A percentile compares a stretch with the other conserved stretches of the same genome.
phyloP scores from a whole-genome alignment of 345 rosid species.

The Balakata baccata region DNA sequence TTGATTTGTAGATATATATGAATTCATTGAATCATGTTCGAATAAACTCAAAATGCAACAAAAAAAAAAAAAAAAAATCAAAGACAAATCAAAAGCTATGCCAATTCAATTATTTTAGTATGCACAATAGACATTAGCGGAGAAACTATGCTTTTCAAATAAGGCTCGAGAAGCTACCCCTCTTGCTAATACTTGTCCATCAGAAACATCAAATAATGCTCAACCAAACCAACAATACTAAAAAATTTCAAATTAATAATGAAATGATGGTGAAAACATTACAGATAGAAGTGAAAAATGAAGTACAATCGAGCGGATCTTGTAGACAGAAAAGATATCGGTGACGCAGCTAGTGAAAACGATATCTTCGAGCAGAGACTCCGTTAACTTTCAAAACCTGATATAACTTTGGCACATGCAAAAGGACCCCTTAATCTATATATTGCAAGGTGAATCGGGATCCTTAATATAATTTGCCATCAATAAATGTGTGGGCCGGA shows the following conservation, averaged over 20 bases:
- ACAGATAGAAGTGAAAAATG: slow-evolving; percentile 5
- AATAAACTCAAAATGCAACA: too few species aligned
- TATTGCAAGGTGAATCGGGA: too few species aligned
- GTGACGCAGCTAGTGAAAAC: slow-evolving; percentile 58
- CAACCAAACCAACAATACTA: neutral
- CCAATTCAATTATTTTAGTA: slow-evolving; percentile 52
- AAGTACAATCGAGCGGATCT: slow-evolving; percentile 78
- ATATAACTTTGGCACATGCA: too few species aligned
- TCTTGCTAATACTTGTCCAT: slow-evolving; percentile 90
- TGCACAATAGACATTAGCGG: slow-evolving; percentile 77
- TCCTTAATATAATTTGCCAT: too few species aligned
- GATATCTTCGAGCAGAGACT: slow-evolving; percentile 64
- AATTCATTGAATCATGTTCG: too few species aligned
- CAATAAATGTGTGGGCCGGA: too few species aligned
- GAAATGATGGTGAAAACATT: too few species aligned
- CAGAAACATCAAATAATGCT: slow-evolving; percentile 30
- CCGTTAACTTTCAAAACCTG: too few species aligned
- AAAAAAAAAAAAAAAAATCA: too few species aligned
- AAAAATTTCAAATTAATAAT: neutral
- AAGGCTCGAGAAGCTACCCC: slow-evolving; percentile 86
- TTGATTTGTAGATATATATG: too few species aligned
- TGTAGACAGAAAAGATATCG: slow-evolving; percentile 56
- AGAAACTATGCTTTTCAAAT: slow-evolving; percentile 75
- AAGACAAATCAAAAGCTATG: slow-evolving; percentile 38
- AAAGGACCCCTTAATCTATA: too few species aligned